Percentiles rank a stretch among this genome's conserved stretches.
phyloP scores from a whole-genome alignment of 176 grass and related monocot species.

The Hsuehochloa calcarea region DNA sequence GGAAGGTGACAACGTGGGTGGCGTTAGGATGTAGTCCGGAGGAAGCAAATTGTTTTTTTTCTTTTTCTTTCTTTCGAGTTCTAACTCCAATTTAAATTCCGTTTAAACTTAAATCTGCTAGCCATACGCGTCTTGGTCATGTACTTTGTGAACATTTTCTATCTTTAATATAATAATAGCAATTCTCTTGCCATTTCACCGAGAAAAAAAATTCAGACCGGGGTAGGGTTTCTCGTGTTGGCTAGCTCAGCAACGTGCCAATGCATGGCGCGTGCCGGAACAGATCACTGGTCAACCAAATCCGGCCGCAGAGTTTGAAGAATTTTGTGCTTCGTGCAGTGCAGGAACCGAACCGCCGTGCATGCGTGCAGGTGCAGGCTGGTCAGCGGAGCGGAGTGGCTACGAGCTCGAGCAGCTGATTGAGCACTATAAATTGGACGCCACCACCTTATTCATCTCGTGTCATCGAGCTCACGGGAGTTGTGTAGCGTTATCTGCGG shows the following conservation, averaged over 20 bases:
- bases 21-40: no score
- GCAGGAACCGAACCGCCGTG: neutral
- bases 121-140: no score
- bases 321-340: slow-evolving; percentile 20
- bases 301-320: slow-evolving; percentile 17
- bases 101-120: no score
- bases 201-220: no score
- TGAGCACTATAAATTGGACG: slow-evolving; percentile 27
- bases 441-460: neutral
- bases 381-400: no score
- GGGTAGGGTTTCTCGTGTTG: neutral
- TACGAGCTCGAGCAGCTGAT: neutral
- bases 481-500: neutral
- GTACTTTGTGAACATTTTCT: no score
- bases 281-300: slow-evolving; percentile 26
- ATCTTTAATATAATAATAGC: no score
- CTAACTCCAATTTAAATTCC: no score
- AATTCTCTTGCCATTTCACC: no score
- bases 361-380: neutral
- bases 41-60: no score
- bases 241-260: neutral
- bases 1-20: no score
- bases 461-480: neutral
- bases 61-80: no score
- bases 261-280: neutral